Conservation (phyloP, 2,329 filamentous ascomycete genomes). For the Cadophora luteo-olivacea region DNA sequence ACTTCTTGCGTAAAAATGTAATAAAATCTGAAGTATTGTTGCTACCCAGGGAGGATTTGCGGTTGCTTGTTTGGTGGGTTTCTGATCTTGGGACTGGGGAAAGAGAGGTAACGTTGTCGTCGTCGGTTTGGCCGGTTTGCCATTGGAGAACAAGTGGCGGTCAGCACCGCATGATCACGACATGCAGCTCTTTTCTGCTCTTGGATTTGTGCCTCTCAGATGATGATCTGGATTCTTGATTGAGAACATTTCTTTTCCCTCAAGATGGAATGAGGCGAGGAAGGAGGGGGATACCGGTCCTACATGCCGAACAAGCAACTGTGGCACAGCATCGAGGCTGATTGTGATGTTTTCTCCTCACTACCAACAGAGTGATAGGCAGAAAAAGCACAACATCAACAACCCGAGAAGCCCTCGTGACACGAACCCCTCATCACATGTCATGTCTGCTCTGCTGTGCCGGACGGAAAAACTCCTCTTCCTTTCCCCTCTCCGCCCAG, state of each 20-base stretch:
- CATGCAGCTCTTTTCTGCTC: neutral
- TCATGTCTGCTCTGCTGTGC: neutral
- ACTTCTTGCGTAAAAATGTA: neutral
- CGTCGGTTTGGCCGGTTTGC: neutral
- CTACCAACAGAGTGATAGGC: neutral
- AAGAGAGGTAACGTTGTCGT: neutral
- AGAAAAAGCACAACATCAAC: neutral
- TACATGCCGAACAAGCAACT: neutral
- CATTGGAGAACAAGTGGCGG: slow-evolving; percentile 5
- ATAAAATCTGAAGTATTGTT: neutral
- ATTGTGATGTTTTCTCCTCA: neutral
- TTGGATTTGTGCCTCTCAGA: neutral
- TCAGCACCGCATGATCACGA: slow-evolving; percentile 5
- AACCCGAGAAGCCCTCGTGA: neutral
- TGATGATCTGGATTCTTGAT: neutral
- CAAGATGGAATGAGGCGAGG: neutral
- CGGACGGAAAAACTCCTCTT: neutral
- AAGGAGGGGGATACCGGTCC: slow-evolving; percentile 10
- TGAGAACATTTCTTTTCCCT: neutral
- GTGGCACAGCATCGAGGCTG: slow-evolving; percentile 12
- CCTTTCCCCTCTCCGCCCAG: neutral
- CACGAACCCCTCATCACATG: slow-evolving; percentile 8
- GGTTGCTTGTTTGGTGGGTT: neutral
- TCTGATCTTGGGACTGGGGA: neutral
- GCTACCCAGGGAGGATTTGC: neutral